Conservation (phyloP, 805 yeast species). For the Lachancea cidri region DNA sequence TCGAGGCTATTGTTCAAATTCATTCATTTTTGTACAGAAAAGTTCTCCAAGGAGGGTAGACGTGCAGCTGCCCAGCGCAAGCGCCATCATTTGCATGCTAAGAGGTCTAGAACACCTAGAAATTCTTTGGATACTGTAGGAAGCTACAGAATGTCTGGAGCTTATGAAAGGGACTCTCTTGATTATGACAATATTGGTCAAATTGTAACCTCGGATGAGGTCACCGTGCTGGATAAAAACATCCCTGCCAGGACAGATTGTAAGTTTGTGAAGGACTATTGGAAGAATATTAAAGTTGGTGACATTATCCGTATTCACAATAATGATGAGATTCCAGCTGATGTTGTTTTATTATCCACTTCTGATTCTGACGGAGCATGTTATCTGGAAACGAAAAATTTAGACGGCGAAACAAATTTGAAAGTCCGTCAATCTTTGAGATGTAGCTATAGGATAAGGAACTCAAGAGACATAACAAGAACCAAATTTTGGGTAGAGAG, state of each 20-base stretch:
- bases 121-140: constrained; percentile 36
- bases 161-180: constrained; percentile 32
- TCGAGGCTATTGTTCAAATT: constrained; percentile 28
- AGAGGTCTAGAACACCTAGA: constrained; percentile 30
- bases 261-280: constrained; percentile 35
- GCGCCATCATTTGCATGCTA: constrained; percentile 26
- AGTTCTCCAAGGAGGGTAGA: constrained; percentile 34
- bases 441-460: constrained; percentile 47
- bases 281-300: constrained; percentile 73
- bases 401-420: constrained; percentile 77
- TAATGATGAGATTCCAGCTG: constrained; percentile 80
- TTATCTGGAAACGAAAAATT: constrained; percentile 73
- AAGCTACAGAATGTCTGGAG: constrained; percentile 28
- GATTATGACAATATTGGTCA: constrained; percentile 49
- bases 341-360: constrained; percentile 56
- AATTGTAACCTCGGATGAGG: constrained; percentile 51
- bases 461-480: constrained; percentile 44
- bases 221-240: constrained; percentile 50
- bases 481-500: constrained; percentile 65
- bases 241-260: constrained; percentile 39
- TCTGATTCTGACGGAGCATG: constrained; percentile 67
- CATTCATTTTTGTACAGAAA: constrained; percentile 23
- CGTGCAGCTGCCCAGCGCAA: constrained; percentile 33
- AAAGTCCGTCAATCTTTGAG: constrained; percentile 72
- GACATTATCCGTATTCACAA: constrained; percentile 64